These are phyloP conservation scores for Ganoderma leucocontextum DNA, from an alignment of 1,284 basidiomycete genomes.

Conservation along the genomic window DNA sequence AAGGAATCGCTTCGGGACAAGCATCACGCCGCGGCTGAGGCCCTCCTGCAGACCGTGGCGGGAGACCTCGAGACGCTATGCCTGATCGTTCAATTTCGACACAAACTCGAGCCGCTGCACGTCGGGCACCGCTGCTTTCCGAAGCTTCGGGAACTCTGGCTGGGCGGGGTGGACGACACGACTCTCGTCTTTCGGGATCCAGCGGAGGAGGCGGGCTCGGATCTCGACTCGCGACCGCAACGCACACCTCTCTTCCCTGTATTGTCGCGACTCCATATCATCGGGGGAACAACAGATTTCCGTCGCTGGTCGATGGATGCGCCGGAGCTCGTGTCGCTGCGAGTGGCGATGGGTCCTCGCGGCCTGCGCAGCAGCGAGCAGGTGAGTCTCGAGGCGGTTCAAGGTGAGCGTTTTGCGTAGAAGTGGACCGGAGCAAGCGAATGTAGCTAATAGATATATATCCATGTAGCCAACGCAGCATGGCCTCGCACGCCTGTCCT, in stretches of 20 bases:
- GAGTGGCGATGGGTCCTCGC: neutral
- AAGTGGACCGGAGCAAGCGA: neutral
- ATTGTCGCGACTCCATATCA: neutral
- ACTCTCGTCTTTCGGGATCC: neutral
- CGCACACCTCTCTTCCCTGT: neutral
- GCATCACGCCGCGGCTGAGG: neutral
- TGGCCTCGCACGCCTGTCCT: neutral
- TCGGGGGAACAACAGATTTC: neutral
- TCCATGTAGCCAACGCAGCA: neutral
- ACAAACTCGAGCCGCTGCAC: neutral
- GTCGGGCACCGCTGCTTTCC: neutral
- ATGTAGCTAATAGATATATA: neutral
- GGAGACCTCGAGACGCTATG: neutral
- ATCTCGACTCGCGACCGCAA: neutral
- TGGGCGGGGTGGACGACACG: neutral
- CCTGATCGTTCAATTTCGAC: neutral
- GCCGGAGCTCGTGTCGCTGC: neutral
- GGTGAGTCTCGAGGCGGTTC: neutral
- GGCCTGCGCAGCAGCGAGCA: neutral
- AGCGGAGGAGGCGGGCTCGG: neutral
- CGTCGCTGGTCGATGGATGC: conserved; percentile 1
- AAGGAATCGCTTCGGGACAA: neutral
- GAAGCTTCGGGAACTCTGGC: neutral
- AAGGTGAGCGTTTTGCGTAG: neutral
- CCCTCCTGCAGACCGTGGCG: neutral